These are phyloP conservation scores for Asparagopsis taxiformis DNA, from an alignment of 31 red algal species.

Conservation along the genomic window DNA sequence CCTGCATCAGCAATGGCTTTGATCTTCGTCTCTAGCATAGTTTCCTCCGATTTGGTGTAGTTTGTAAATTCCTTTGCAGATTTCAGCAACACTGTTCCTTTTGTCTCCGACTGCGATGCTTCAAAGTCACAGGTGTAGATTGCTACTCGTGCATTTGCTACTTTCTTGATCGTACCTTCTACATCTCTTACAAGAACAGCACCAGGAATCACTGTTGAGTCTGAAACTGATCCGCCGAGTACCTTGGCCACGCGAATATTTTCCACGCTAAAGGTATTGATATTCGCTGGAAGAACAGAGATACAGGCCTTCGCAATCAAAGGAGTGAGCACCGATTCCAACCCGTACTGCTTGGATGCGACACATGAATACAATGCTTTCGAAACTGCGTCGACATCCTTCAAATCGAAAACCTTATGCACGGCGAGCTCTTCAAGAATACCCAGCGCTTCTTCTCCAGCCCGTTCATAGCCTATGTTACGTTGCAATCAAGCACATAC, in stretches of 20 bases:
- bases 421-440: constrained; percentile 67
- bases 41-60: constrained; percentile 94
- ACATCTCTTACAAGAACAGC: constrained; percentile 76
- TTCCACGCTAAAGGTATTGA: constrained; percentile 81
- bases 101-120: constrained; percentile 90
- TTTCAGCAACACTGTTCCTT: constrained; percentile 97
- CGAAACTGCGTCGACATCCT: constrained; percentile 44
- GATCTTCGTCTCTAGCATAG: constrained; percentile 74
- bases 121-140: constrained; percentile 97
- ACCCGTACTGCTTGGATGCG: constrained; percentile 89
- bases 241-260: constrained; percentile 97
- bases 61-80: constrained; percentile 87
- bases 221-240: constrained; percentile 72
- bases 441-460: constrained; percentile 59
- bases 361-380: constrained; percentile 68
- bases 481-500: neutral
- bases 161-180: constrained; percentile 75
- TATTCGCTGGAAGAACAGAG: constrained; percentile 65
- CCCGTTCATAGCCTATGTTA: constrained; percentile 74
- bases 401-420: constrained; percentile 67
- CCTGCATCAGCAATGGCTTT: constrained; percentile 82
- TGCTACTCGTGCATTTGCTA: constrained; percentile 82
- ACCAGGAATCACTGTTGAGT: constrained; percentile 84
- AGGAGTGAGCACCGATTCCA: constrained; percentile 77
- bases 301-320: constrained; percentile 95